phyloP scores from a whole-genome alignment of 257 asterid genomes.

The Solanum rostratum region DNA sequence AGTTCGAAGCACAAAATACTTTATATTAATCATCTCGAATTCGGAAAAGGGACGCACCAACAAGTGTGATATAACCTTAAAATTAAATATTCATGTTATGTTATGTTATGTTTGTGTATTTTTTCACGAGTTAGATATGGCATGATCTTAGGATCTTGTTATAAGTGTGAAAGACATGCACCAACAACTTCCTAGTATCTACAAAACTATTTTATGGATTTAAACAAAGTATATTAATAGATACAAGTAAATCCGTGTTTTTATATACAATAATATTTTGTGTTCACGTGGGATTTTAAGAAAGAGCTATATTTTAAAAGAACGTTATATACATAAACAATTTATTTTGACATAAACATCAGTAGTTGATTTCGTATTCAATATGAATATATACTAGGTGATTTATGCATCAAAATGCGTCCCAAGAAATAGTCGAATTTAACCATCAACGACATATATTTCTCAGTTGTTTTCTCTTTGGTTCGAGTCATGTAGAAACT shows the following conservation, averaged over 20 bases:
- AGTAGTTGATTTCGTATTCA: too few relatives aligned
- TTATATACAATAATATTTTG: neutral
- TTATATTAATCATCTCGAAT: neutral
- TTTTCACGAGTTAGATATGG: neutral
- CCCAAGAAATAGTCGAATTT: neutral
- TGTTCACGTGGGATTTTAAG: neutral
- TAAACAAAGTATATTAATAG: neutral
- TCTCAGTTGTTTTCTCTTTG: too few relatives aligned
- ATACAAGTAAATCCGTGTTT: neutral
- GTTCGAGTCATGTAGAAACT: neutral
- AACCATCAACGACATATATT: too few relatives aligned
- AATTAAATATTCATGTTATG: neutral
- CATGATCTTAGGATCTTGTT: constrained; percentile 20
- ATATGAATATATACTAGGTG: too few relatives aligned
- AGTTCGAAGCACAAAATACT: neutral
- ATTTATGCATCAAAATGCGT: neutral
- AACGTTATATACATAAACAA: too few relatives aligned
- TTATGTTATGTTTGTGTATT: neutral
- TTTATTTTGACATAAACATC: too few relatives aligned
- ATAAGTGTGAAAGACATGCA: neutral
- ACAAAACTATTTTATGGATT: neutral
- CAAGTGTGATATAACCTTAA: neutral
- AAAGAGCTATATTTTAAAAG: too few relatives aligned
- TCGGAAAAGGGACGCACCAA: neutral
- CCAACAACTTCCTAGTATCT: neutral